A percentile compares a stretch with the other conserved stretches of the same genome.
phyloP scores from a whole-genome alignment of 495 filamentous ascomycete species.

The Penicillium egyptiacum region DNA sequence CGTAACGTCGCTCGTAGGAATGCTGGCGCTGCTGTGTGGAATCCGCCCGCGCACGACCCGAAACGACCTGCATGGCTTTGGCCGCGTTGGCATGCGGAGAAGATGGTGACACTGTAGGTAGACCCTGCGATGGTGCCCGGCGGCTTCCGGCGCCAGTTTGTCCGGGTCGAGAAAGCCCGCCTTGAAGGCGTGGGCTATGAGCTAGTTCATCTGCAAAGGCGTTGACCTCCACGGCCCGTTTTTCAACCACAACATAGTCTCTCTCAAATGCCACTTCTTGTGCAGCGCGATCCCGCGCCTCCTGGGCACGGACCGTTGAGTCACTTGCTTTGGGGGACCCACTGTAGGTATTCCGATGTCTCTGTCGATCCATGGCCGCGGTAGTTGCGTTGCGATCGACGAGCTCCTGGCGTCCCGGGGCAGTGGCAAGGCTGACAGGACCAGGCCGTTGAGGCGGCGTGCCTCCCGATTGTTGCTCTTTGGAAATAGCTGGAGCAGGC shows the following conservation, averaged over 20 bases:
- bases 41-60: constrained; percentile 60
- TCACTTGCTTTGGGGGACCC: constrained; percentile 48
- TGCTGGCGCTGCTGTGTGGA: constrained; percentile 61
- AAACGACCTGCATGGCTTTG: constrained; percentile 67
- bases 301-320: constrained; percentile 40
- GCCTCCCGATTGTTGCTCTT: constrained; percentile 27
- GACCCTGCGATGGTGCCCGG: constrained; percentile 67
- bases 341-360: constrained; percentile 49
- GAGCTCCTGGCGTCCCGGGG: constrained; percentile 60
- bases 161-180: constrained; percentile 36
- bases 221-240: constrained; percentile 91
- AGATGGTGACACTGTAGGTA: constrained; percentile 41
- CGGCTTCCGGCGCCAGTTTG: constrained; percentile 55
- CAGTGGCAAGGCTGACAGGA: constrained; percentile 54
- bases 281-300: constrained; percentile 72
- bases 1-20: constrained; percentile 79
- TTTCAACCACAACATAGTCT: constrained; percentile 95
- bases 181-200: constrained; percentile 63
- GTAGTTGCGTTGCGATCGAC: constrained; percentile 34
- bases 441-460: constrained; percentile 40
- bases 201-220: constrained; percentile 94
- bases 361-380: constrained; percentile 49
- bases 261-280: constrained; percentile 87
- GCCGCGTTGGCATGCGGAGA: constrained; percentile 44
- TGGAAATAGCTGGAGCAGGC: constrained; percentile 28